These are phyloP conservation scores for Globisporangium alternatum DNA, from an alignment of 352 stramenopile genomes.

Conservation along the genomic window DNA sequence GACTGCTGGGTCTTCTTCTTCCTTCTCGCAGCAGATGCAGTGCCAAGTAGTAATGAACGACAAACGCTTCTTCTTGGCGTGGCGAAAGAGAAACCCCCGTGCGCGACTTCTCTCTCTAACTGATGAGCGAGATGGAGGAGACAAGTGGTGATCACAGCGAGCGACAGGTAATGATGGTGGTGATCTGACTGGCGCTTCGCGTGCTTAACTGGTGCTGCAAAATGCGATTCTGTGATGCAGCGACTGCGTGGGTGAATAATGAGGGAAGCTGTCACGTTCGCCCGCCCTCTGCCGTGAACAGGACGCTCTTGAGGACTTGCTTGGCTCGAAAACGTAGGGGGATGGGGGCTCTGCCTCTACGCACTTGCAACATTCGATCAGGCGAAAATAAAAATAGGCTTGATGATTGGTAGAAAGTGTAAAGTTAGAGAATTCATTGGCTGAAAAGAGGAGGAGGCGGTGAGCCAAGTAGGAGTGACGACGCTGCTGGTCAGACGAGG, in stretches of 20 bases:
- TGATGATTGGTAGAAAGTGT: constrained; percentile 1
- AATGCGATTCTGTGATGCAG: constrained; percentile 2
- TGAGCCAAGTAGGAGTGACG: not conserved
- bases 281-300: not conserved
- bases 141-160: not conserved
- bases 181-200: not conserved
- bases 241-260: not conserved
- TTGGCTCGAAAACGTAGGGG: not conserved
- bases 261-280: not conserved
- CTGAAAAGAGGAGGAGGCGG: not conserved
- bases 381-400: not conserved
- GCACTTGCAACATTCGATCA: not conserved
- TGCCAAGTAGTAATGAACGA: not conserved
- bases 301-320: not conserved
- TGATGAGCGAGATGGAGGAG: not conserved
- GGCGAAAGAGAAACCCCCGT: constrained; percentile 2
- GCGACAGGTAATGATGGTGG: not conserved
- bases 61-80: not conserved
- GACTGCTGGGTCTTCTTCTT: not conserved
- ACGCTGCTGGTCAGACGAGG: constrained; percentile 2
- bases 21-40: too few species aligned
- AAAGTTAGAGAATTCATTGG: not conserved
- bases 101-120: not conserved
- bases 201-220: not conserved
- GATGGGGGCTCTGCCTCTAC: not conserved